These are phyloP conservation scores for Tetracladium marchalianum DNA, from an alignment of 495 filamentous ascomycete genomes.

Conservation along the genomic window DNA sequence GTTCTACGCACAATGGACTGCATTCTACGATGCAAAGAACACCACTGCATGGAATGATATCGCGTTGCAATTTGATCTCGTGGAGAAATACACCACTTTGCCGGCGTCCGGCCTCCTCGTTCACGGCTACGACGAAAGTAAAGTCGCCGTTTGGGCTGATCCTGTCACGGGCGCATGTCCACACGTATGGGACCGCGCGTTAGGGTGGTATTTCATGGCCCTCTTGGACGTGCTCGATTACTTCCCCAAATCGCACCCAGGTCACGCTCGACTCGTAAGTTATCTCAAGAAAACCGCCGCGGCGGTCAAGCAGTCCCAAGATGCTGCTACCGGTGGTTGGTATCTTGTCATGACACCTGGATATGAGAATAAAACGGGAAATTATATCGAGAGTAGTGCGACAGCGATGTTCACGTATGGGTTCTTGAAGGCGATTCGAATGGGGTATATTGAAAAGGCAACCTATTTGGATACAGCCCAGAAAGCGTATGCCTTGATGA, in stretches of 20 bases:
- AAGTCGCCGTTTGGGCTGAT: constrained; percentile 45
- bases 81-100: constrained; percentile 42
- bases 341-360: constrained; percentile 48
- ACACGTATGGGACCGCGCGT: constrained; percentile 45
- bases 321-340: constrained; percentile 42
- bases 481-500: constrained; percentile 32
- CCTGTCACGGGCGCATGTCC: constrained; percentile 43
- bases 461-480: constrained; percentile 24
- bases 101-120: constrained; percentile 35
- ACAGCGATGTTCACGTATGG: constrained; percentile 52
- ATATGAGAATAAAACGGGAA: constrained; percentile 25
- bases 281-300: constrained; percentile 33
- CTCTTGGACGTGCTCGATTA: constrained; percentile 44
- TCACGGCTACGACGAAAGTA: constrained; percentile 49
- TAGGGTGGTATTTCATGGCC: constrained; percentile 52
- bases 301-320: constrained; percentile 33
- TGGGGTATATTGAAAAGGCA: constrained; percentile 27
- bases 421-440: constrained; percentile 39
- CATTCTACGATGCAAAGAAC: constrained; percentile 29
- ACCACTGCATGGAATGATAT: constrained; percentile 34
- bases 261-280: constrained; percentile 22
- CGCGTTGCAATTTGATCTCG: constrained; percentile 39
- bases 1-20: constrained; percentile 39
- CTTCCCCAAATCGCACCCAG: constrained; percentile 26
- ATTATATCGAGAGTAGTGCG: constrained; percentile 52